Conservation (phyloP, 1,284 basidiomycete genomes). For the Fistulinella cinereoalba region DNA sequence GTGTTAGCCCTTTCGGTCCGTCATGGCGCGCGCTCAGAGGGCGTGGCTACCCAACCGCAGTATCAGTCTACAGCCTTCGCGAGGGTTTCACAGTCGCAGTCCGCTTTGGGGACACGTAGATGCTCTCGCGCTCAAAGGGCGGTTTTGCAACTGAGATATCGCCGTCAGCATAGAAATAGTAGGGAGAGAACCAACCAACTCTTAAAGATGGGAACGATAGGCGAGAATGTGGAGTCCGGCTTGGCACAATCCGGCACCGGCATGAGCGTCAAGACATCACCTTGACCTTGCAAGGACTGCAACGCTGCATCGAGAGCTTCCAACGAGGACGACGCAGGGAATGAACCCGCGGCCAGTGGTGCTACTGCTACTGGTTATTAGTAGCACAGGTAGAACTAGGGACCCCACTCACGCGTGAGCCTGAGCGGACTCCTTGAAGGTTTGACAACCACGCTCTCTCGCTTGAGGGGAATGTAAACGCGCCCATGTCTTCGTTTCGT, state of each 20-base stretch:
- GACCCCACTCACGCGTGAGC: conserved; percentile 5
- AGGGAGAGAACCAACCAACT: conserved; percentile 3
- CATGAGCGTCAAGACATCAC: conserved; percentile 4
- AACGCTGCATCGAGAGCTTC: conserved; percentile 4
- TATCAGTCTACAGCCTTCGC: conserved; percentile 17
- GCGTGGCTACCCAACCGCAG: no score
- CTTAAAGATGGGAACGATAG: neutral
- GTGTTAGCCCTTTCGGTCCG: no score
- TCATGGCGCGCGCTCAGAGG: no score
- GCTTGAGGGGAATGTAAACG: neutral
- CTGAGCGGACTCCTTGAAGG: conserved; percentile 3
- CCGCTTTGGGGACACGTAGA: conserved; percentile 13
- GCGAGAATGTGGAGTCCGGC: conserved; percentile 5
- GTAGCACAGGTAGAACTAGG: conserved; percentile 1
- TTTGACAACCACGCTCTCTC: neutral
- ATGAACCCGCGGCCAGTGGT: neutral
- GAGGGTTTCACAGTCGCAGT: conserved; percentile 13
- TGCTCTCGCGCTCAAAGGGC: conserved; percentile 6
- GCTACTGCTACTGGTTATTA: neutral
- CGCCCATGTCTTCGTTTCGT: neutral
- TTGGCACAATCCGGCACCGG: neutral
- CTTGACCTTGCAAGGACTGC: neutral
- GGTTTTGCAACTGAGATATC: conserved; percentile 4
- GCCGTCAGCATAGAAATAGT: conserved; percentile 1
- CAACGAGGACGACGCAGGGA: conserved; percentile 9